phyloP scores from a whole-genome alignment of 1,284 basidiomycete genomes.

The Porodaedalea pini region DNA sequence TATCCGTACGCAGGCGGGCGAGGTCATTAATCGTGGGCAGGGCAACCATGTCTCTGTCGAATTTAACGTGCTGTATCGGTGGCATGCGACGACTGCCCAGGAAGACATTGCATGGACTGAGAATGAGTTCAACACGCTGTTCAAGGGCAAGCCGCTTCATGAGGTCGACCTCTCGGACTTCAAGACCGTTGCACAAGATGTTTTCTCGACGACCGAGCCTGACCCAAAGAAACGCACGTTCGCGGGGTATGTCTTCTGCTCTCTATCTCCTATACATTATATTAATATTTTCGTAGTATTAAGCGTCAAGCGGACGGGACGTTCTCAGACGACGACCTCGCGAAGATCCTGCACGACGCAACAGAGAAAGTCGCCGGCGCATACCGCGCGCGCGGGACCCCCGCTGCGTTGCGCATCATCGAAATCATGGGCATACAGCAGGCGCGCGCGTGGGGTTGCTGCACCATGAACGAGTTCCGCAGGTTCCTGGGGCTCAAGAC shows the following conservation, averaged over 20 bases:
- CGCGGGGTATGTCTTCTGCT: constrained; percentile 29
- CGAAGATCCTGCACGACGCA: constrained; percentile 39
- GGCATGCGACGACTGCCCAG: constrained; percentile 38
- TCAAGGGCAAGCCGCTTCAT: constrained; percentile 32
- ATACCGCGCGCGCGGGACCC: constrained; percentile 42
- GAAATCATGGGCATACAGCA: constrained; percentile 46
- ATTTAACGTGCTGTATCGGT: constrained; percentile 51
- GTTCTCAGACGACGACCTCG: constrained; percentile 44
- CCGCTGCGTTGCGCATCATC: constrained; percentile 39
- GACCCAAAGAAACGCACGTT: constrained; percentile 36
- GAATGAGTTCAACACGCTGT: constrained; percentile 33
- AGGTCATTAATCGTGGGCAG: constrained; percentile 33
- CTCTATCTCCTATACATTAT: neutral
- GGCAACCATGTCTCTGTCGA: constrained; percentile 51
- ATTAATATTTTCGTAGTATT: constrained; percentile 23
- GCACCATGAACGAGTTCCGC: constrained; percentile 58
- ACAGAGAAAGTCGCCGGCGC: constrained; percentile 43
- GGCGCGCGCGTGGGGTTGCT: constrained; percentile 38
- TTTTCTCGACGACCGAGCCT: constrained; percentile 25
- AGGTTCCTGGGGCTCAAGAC: constrained; percentile 42
- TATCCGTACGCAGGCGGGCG: constrained; percentile 13
- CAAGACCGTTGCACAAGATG: constrained; percentile 22
- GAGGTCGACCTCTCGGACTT: constrained; percentile 32
- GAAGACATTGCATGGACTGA: constrained; percentile 45
- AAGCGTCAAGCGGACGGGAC: constrained; percentile 32